Conservation (phyloP, 1,139 yeast genomes). For the Yamadazyma oceani region DNA sequence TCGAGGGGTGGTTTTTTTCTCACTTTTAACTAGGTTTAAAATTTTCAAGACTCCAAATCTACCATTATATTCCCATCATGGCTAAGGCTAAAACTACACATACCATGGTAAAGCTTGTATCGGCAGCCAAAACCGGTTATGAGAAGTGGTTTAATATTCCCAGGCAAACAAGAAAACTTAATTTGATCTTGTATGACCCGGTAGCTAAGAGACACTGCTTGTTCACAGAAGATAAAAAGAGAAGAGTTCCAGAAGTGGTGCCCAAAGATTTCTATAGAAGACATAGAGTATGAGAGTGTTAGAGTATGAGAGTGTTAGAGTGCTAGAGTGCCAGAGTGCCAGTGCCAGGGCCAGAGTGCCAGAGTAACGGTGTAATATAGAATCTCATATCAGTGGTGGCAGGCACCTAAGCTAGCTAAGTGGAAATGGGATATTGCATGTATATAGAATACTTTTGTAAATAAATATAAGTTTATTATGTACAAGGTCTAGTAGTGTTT, state of each 20-base stretch:
- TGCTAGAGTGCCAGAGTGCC: no score
- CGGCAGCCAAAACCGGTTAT: constrained; percentile 86
- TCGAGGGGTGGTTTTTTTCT: no score
- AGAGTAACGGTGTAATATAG: no score
- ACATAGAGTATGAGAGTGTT: constrained; percentile 20
- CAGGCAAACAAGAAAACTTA: constrained; percentile 75
- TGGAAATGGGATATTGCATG: no score
- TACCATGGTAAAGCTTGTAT: constrained; percentile 59
- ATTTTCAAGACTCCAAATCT: constrained; percentile 4
- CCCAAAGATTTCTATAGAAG: constrained; percentile 64
- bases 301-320: no score
- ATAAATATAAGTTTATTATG: constrained; percentile 4
- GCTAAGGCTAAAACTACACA: constrained; percentile 45
- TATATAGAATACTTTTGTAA: neutral
- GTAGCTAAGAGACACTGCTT: constrained; percentile 69
- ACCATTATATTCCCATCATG: no score
- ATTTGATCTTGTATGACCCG: constrained; percentile 90
- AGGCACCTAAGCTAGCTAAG: no score
- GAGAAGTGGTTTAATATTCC: constrained; percentile 79
- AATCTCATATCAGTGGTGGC: no score
- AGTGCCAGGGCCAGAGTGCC: no score
- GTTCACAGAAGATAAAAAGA: constrained; percentile 83
- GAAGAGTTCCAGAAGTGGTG: constrained; percentile 66
- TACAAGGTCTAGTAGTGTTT: constrained; percentile 15
- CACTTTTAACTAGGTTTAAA: constrained; percentile 1